phyloP scores from a whole-genome alignment of 2,329 filamentous ascomycete species.

The Talaromyces sp. region DNA sequence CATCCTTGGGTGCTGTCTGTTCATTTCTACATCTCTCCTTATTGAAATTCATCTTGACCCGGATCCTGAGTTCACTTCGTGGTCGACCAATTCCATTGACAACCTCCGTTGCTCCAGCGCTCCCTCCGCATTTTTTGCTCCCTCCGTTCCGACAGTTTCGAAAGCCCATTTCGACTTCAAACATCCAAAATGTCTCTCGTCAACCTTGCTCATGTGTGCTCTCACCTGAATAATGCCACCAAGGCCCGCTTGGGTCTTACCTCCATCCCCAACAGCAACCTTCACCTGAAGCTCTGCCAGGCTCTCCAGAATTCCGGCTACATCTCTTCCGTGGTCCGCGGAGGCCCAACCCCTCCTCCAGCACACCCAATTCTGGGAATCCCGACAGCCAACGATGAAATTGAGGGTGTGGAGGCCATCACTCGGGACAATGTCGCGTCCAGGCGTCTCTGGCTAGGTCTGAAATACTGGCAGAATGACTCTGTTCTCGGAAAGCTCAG shows the following conservation, averaged over 20 bases:
- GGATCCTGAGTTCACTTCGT: background rate
- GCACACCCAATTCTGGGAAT: constrained; percentile 56
- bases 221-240: constrained; percentile 87
- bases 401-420: constrained; percentile 52
- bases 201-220: constrained; percentile 78
- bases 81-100: background rate
- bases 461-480: constrained; percentile 86
- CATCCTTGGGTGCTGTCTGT: background rate
- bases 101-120: background rate
- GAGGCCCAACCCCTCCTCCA: constrained; percentile 62
- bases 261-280: constrained; percentile 76
- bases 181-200: constrained; percentile 66
- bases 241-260: constrained; percentile 82
- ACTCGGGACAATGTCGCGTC: constrained; percentile 72
- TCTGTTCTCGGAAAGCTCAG: constrained; percentile 72
- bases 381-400: constrained; percentile 44
- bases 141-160: constrained; percentile 8
- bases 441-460: constrained; percentile 79
- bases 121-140: background rate
- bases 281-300: constrained; percentile 74
- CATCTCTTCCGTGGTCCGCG: constrained; percentile 76
- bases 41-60: background rate
- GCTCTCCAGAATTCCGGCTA: constrained; percentile 82
- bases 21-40: background rate
- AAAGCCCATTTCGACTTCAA: constrained; percentile 23